A percentile compares a stretch with the other conserved stretches of the same genome.
Evolutionary conservation across 2,329 filamentous ascomycete species (phyloP).

Genomic region (Exserohilum rostratum): DNA sequence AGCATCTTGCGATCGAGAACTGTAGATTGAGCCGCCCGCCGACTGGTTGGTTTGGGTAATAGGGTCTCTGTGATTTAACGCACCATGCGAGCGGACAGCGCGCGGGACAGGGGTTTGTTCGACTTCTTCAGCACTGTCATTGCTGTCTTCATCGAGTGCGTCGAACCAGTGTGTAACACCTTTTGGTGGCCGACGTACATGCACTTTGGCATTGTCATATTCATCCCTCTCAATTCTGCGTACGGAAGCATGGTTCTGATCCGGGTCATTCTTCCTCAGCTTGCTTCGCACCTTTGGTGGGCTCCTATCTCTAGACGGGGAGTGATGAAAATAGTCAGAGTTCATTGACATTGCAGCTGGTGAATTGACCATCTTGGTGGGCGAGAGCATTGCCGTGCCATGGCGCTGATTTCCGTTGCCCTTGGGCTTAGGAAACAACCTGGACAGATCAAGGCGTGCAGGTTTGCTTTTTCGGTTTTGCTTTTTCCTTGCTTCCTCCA

Average conservation of each 20-base stretch:
- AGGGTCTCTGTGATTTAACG: slow-evolving; percentile 28
- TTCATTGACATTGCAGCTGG: slow-evolving; percentile 48
- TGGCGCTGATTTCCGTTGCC: slow-evolving; percentile 22
- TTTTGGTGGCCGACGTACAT: slow-evolving; percentile 55
- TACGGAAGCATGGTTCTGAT: slow-evolving; percentile 22
- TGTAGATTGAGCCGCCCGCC: slow-evolving; percentile 9
- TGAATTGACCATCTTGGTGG: slow-evolving; percentile 49
- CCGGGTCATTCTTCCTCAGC: slow-evolving; percentile 32
- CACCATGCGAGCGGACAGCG: slow-evolving; percentile 13
- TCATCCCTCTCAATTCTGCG: slow-evolving; percentile 44
- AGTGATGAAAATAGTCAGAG: slow-evolving; percentile 46
- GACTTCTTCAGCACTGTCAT: slow-evolving; percentile 33
- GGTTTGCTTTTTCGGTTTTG: slow-evolving; percentile 44
- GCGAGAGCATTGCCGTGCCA: slow-evolving; percentile 42
- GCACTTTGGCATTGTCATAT: slow-evolving; percentile 55
- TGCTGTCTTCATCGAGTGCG: slow-evolving; percentile 51
- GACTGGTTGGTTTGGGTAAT: slow-evolving; percentile 21
- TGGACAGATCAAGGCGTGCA: slow-evolving; percentile 50
- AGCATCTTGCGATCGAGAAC: slow-evolving; percentile 21
- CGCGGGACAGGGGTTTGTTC: slow-evolving; percentile 21
- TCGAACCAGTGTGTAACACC: slow-evolving; percentile 60
- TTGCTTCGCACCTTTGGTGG: slow-evolving; percentile 25
- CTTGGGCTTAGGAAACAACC: slow-evolving; percentile 50
- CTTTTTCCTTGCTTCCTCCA: slow-evolving; percentile 26
- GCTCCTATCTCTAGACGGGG: slow-evolving; percentile 41